Evolutionary conservation across 768 basidiomycete genomes (phyloP).

Genomic region (Boletus sp.): DNA sequence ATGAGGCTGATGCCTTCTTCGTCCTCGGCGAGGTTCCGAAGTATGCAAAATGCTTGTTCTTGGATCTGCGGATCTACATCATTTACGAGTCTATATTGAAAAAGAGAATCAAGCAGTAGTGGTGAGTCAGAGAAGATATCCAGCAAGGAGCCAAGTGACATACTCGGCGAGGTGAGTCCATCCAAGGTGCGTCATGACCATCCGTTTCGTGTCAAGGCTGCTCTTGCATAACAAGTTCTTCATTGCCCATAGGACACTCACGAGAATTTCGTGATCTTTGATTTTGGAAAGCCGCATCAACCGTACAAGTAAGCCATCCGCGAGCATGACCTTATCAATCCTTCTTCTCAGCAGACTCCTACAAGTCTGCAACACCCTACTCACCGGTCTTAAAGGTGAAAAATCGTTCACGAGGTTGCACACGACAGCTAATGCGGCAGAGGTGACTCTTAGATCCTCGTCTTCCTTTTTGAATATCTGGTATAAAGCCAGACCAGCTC

Average conservation of each 20-base stretch:
- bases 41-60: constrained; percentile 69
- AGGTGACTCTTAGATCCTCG: constrained; percentile 69
- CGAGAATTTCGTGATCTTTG: constrained; percentile 53
- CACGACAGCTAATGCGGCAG: constrained; percentile 69
- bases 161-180: constrained; percentile 63
- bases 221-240: constrained; percentile 80
- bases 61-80: constrained; percentile 55
- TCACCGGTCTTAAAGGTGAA: constrained; percentile 71
- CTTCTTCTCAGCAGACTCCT: not conserved
- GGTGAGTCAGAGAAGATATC: not conserved
- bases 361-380: constrained; percentile 25
- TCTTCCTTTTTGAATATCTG: constrained; percentile 52
- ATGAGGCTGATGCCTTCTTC: constrained; percentile 64
- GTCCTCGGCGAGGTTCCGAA: constrained; percentile 66
- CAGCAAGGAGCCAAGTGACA: constrained; percentile 18
- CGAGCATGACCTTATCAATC: constrained; percentile 53
- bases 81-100: constrained; percentile 45
- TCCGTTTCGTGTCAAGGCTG: constrained; percentile 53
- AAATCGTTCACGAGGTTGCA: constrained; percentile 88
- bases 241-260: constrained; percentile 82
- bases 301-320: constrained; percentile 63
- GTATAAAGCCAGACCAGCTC: constrained; percentile 71
- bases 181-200: constrained; percentile 66
- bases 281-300: constrained; percentile 57
- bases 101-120: not conserved